A percentile compares a stretch with the other conserved stretches of the same genome.
phyloP scores from a whole-genome alignment of 2,329 filamentous ascomycete genomes.

The Alternaria incomplexa region DNA sequence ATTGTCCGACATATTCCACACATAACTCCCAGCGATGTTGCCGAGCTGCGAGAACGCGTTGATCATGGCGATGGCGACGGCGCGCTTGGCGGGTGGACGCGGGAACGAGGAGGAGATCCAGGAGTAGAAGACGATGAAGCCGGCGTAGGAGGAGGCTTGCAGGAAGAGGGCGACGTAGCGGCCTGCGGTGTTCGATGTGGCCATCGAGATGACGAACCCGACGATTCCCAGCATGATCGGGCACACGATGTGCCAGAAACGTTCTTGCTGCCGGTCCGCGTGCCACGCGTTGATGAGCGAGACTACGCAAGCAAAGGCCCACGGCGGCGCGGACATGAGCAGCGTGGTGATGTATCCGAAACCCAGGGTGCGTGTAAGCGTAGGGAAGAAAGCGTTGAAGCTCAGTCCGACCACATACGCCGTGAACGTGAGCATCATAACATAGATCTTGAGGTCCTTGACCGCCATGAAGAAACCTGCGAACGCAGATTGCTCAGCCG shows the following conservation, averaged over 20 bases:
- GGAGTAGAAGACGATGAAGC: slow-evolving; percentile 48
- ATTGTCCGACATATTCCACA: slow-evolving; percentile 65
- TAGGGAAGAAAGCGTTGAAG: slow-evolving; percentile 47
- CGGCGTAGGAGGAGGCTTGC: slow-evolving; percentile 49
- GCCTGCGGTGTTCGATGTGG: slow-evolving; percentile 36
- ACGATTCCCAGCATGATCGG: slow-evolving; percentile 52
- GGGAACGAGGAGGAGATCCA: slow-evolving; percentile 52
- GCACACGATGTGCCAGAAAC: slow-evolving; percentile 59
- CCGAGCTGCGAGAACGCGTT: slow-evolving; percentile 56
- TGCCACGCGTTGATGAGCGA: slow-evolving; percentile 59
- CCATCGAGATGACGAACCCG: slow-evolving; percentile 52
- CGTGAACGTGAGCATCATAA: slow-evolving; percentile 68
- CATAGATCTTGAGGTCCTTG: slow-evolving; percentile 67
- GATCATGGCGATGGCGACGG: slow-evolving; percentile 66
- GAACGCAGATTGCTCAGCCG: slow-evolving; percentile 56
- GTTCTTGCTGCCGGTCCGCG: slow-evolving; percentile 58
- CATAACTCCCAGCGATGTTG: slow-evolving; percentile 63
- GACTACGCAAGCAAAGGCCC: slow-evolving; percentile 54
- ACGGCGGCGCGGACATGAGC: slow-evolving; percentile 57
- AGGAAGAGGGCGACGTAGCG: slow-evolving; percentile 45
- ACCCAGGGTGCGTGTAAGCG: slow-evolving; percentile 48
- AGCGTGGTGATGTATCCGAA: slow-evolving; percentile 48
- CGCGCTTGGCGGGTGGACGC: slow-evolving; percentile 65
- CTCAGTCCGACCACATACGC: slow-evolving; percentile 63
- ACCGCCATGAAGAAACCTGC: slow-evolving; percentile 64